These are phyloP conservation scores for Firmiana major DNA, from an alignment of 345 rosid species.

Conservation along the genomic window DNA sequence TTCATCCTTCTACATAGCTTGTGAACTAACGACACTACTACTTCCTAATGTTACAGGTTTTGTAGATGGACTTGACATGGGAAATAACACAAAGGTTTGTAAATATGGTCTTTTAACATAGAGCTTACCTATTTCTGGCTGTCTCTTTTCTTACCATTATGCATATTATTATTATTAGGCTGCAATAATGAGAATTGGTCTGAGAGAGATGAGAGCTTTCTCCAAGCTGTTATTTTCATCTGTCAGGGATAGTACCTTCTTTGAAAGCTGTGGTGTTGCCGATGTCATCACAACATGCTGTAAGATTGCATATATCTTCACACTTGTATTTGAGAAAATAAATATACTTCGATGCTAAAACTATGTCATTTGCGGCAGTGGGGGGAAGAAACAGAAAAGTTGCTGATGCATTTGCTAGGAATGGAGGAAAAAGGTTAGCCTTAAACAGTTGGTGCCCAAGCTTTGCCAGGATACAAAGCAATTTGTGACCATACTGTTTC, in stretches of 20 bases:
- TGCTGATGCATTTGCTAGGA: constrained; percentile 86
- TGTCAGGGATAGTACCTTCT: constrained; percentile 82
- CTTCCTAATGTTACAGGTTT: constrained; percentile 45
- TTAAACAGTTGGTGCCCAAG: constrained; percentile 8
- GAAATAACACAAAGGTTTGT: constrained; percentile 89
- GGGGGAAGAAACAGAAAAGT: constrained; percentile 93
- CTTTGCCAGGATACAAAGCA: not conserved
- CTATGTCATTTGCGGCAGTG: constrained; percentile 38
- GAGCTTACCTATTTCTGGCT: not conserved
- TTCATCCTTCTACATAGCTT: not conserved
- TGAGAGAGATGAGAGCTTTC: constrained; percentile 87
- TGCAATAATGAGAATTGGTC: constrained; percentile 94
- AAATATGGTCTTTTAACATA: not conserved
- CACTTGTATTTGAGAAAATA: not conserved
- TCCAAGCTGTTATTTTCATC: constrained; percentile 82
- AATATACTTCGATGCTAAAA: not conserved
- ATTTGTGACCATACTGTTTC: constrained; percentile 7
- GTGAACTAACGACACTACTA: not conserved
- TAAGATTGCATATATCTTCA: constrained; percentile 36
- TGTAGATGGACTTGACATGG: constrained; percentile 95
- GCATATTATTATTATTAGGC: constrained; percentile 45
- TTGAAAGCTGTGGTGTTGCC: constrained; percentile 96
- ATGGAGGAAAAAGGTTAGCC: constrained; percentile 68
- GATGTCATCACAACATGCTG: constrained; percentile 94
- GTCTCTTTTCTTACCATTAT: constrained; percentile 2